Evolutionary conservation across 495 filamentous ascomycete species (phyloP).

Genomic region (Opeltia flavorubescens): DNA sequence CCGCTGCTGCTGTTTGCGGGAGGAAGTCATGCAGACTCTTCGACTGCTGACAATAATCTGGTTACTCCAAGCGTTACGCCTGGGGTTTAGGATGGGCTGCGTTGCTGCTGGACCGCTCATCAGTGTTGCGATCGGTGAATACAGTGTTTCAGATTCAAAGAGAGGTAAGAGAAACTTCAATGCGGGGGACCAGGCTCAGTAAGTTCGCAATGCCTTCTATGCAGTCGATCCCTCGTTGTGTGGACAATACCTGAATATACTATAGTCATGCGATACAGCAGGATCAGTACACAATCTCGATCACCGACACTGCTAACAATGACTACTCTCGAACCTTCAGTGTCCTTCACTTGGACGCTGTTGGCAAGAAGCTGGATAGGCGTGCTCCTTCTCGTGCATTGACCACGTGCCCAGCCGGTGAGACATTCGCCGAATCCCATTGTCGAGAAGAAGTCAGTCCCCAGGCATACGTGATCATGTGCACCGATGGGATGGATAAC

Average conservation of each 20-base stretch:
- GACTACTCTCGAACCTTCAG: neutral
- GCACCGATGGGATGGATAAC: neutral
- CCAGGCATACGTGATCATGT: neutral
- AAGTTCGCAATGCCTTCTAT: no score
- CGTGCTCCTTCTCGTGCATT: neutral
- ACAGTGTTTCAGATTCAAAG: no score
- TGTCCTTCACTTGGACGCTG: neutral
- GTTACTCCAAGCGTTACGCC: no score
- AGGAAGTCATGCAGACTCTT: neutral
- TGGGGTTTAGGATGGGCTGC: no score
- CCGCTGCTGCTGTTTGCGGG: neutral
- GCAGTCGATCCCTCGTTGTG: no score
- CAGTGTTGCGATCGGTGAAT: no score
- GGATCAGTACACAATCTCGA: neutral
- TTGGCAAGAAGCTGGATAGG: neutral
- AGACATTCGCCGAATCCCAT: neutral
- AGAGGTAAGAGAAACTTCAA: no score
- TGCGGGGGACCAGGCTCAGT: no score
- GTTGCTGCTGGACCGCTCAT: no score
- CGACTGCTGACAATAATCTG: no score
- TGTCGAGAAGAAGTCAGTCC: neutral
- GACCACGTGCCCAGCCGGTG: neutral
- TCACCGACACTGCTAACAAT: neutral
- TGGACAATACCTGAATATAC: no score
- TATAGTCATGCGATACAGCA: no score